These are phyloP conservation scores for Monilinia fructigena DNA, from an alignment of 2,329 filamentous ascomycete genomes.

Conservation along the genomic window DNA sequence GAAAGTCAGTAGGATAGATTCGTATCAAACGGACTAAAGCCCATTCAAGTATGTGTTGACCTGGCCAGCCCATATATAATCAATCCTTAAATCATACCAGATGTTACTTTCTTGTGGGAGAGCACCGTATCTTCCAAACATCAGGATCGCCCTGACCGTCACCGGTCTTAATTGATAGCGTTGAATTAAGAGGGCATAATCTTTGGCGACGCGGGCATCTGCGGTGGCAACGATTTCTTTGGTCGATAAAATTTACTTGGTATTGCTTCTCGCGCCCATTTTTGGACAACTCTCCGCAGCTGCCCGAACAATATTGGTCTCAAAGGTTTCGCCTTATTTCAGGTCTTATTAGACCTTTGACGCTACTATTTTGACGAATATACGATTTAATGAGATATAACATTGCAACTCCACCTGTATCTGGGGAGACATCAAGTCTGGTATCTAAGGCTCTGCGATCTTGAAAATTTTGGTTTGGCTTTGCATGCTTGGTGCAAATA, in stretches of 20 bases:
- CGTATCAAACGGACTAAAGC: background rate
- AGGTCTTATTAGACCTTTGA: background rate
- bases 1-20: background rate
- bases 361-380: background rate
- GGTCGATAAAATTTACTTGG: background rate
- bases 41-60: background rate
- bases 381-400: background rate
- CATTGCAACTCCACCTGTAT: background rate
- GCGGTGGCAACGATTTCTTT: background rate
- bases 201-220: background rate
- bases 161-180: no score
- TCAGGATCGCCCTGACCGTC: no score
- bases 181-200: background rate
- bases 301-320: background rate
- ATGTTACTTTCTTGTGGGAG: background rate
- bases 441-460: no score
- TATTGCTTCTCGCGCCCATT: background rate
- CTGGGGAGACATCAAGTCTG: no score
- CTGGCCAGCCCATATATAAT: background rate
- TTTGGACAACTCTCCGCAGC: background rate
- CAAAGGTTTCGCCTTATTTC: background rate
- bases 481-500: no score
- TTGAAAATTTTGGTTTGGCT: no score
- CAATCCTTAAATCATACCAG: background rate
- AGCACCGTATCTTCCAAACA: no score